A percentile compares a stretch with the other conserved stretches of the same genome.
Evolutionary conservation across 148 eudicot species (phyloP).

Genomic region (Camellia japonica): DNA sequence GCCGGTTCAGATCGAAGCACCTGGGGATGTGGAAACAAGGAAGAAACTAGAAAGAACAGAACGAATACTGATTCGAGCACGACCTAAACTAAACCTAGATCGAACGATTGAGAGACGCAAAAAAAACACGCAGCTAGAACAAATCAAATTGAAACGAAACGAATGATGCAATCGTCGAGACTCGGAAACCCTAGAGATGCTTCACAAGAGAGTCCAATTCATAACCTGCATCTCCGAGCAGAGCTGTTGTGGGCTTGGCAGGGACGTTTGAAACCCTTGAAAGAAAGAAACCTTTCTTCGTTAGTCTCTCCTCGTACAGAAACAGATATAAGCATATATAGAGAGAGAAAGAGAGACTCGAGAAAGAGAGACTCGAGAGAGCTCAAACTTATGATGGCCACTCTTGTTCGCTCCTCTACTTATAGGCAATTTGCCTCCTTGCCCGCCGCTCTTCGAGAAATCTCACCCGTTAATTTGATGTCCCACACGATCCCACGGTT

Average conservation of each 20-base stretch:
- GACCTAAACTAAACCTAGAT: constrained; percentile 12
- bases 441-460: constrained; percentile 18
- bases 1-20: neutral
- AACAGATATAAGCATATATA: neutral
- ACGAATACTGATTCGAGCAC: neutral
- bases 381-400: neutral
- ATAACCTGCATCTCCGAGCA: constrained; percentile 23
- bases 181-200: constrained; percentile 20
- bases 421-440: constrained; percentile 16
- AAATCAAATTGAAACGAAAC: neutral
- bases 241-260: constrained; percentile 15
- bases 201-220: constrained; percentile 20
- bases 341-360: constrained; percentile 2
- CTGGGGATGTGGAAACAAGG: neutral
- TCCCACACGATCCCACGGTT: neutral
- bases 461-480: constrained; percentile 7
- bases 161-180: neutral
- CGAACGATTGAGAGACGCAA: constrained; percentile 3
- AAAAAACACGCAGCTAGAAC: neutral
- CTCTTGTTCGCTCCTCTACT: constrained; percentile 13
- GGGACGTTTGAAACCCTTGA: constrained; percentile 28
- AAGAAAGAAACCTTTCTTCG: constrained; percentile 13
- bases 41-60: neutral
- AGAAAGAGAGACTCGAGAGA: neutral
- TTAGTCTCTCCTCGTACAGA: neutral